phyloP scores from a whole-genome alignment of 176 grass and related monocot species.

The Avena atlantica region DNA sequence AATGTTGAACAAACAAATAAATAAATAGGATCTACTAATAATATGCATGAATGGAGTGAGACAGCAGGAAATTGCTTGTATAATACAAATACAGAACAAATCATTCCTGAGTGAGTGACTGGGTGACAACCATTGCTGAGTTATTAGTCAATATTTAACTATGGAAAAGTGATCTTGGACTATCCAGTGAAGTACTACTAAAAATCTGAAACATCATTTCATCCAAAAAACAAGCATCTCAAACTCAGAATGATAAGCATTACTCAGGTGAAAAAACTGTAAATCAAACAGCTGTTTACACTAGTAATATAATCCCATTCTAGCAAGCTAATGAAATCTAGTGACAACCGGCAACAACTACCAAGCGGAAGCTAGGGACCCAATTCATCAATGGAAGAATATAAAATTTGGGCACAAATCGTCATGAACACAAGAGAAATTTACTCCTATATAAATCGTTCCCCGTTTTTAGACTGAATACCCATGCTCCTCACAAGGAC shows the following conservation, averaged over 20 bases:
- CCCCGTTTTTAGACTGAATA: background rate
- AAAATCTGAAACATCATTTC: conserved; percentile 1
- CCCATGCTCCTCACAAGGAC: background rate
- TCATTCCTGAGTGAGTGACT: background rate
- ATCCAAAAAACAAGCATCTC: background rate
- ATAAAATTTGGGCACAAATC: background rate
- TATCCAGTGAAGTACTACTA: conserved; percentile 3
- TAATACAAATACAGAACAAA: background rate
- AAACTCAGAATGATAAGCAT: conserved; percentile 7
- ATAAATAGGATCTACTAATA: background rate
- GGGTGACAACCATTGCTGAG: background rate
- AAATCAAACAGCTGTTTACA: background rate
- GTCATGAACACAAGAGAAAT: background rate
- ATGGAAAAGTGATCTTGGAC: background rate
- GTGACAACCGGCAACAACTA: background rate
- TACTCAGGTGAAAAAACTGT: background rate
- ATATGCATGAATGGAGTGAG: background rate
- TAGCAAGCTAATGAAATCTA: background rate
- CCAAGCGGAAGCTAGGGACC: background rate
- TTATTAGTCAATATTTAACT: background rate
- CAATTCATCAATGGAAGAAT: background rate
- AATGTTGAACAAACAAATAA: background rate
- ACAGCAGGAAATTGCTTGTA: background rate
- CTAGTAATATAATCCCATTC: background rate
- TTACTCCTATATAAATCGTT: background rate